These are phyloP conservation scores for Grammothele lineata DNA, from an alignment of 768 basidiomycete species.

Conservation along the genomic window DNA sequence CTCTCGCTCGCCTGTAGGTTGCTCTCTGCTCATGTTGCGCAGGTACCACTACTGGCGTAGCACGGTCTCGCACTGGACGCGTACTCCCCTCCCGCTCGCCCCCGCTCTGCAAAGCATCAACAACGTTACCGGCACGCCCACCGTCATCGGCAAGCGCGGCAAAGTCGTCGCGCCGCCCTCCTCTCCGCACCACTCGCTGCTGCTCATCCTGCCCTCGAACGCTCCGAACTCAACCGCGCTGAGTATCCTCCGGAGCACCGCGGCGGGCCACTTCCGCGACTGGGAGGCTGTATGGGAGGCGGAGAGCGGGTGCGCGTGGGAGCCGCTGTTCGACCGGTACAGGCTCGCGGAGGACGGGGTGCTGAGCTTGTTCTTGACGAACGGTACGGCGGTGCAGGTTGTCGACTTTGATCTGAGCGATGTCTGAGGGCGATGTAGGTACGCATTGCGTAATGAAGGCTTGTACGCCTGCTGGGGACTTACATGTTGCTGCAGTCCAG, in stretches of 20 bases:
- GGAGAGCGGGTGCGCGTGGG: constrained; percentile 27
- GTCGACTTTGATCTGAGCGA: constrained; percentile 23
- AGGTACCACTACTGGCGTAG: constrained; percentile 30
- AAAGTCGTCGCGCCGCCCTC: constrained; percentile 25
- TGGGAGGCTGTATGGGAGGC: constrained; percentile 31
- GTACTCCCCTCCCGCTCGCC: constrained; percentile 28
- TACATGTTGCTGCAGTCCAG: no score
- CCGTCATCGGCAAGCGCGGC: constrained; percentile 35
- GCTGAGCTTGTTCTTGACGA: constrained; percentile 31
- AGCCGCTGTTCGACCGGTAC: constrained; percentile 33
- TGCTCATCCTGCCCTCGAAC: constrained; percentile 33
- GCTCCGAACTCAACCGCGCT: constrained; percentile 29
- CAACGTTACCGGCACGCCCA: constrained; percentile 33
- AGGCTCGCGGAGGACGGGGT: constrained; percentile 20
- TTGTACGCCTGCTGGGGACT: no score
- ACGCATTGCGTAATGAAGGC: no score
- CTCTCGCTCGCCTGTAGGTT: no score
- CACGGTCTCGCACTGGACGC: constrained; percentile 28
- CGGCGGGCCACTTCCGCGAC: constrained; percentile 29
- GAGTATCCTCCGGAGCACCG: constrained; percentile 29
- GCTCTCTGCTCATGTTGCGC: not conserved
- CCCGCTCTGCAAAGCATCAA: constrained; percentile 22
- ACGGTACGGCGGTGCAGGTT: constrained; percentile 27
- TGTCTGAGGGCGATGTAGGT: constrained; percentile 5
- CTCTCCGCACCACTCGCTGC: constrained; percentile 13